Conservation (phyloP, 2,329 filamentous ascomycete genomes). For the Fusarium bactridioides region DNA sequence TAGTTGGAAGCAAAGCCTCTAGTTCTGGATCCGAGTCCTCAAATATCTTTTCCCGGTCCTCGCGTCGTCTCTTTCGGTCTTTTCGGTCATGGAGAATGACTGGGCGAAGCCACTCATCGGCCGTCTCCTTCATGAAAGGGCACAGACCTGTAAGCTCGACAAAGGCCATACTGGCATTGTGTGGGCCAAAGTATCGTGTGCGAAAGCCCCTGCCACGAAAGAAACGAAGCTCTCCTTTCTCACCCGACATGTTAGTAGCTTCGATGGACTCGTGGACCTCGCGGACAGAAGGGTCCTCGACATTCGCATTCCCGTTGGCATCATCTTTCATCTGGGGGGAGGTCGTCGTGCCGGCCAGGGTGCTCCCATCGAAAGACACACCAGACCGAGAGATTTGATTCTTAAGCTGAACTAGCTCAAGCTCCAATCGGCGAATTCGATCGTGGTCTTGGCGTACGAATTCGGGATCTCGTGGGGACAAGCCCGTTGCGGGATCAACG, state of each 20-base stretch:
- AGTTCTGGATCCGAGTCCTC: conserved; percentile 57
- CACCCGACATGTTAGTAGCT: conserved; percentile 50
- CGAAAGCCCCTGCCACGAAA: conserved; percentile 67
- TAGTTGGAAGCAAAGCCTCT: conserved; percentile 59
- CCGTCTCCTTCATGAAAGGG: conserved; percentile 69
- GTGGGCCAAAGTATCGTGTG: conserved; percentile 66
- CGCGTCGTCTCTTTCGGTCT: conserved; percentile 61
- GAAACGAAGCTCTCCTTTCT: conserved; percentile 64
- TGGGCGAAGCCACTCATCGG: conserved; percentile 67
- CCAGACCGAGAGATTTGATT: conserved; percentile 56
- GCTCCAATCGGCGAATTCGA: conserved; percentile 65
- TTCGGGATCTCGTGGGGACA: conserved; percentile 49
- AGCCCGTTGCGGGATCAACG: conserved; percentile 41
- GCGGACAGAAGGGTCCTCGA: conserved; percentile 45
- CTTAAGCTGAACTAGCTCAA: conserved; percentile 66
- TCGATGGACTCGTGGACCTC: conserved; percentile 53
- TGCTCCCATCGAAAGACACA: conserved; percentile 60
- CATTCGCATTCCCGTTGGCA: conserved; percentile 41
- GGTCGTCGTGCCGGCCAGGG: conserved; percentile 53
- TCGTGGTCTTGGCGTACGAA: conserved; percentile 60
- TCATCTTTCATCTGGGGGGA: conserved; percentile 59
- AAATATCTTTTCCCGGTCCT: conserved; percentile 60
- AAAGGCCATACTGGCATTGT: conserved; percentile 68
- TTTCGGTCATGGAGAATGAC: conserved; percentile 64
- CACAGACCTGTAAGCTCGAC: conserved; percentile 65